Percentiles rank a stretch among this genome's conserved stretches.
Conservation (phyloP, 1,139 yeast genomes). For the Pichia sp. region DNA sequence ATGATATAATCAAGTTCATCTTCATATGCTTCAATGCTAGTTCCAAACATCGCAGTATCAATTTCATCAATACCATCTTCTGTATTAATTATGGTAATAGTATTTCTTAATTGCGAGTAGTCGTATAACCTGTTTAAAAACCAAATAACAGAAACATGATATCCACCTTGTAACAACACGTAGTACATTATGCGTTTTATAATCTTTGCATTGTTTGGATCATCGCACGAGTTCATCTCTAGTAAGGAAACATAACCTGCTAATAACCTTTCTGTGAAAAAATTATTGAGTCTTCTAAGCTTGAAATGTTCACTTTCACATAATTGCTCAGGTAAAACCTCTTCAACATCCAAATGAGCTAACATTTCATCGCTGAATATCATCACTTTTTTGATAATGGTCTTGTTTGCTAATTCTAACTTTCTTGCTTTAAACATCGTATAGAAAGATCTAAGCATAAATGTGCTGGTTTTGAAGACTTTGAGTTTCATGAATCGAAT, state of each 20-base stretch:
- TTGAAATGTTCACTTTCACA: neutral
- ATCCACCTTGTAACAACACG: slow-evolving; percentile 43
- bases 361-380: slow-evolving; percentile 2
- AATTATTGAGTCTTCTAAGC: slow-evolving; percentile 13
- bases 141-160: slow-evolving; percentile 43
- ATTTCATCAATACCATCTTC: slow-evolving; percentile 21
- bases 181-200: slow-evolving; percentile 42
- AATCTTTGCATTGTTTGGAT: slow-evolving; percentile 34
- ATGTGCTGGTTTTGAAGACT: neutral
- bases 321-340: neutral
- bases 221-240: slow-evolving; percentile 36
- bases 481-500: neutral
- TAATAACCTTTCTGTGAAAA: slow-evolving; percentile 34
- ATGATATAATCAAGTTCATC: slow-evolving; percentile 3
- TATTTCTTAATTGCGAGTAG: slow-evolving; percentile 23
- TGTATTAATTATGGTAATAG: slow-evolving; percentile 22
- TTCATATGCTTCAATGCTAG: neutral
- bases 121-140: slow-evolving; percentile 38
- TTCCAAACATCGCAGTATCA: neutral
- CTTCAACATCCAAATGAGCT: neutral
- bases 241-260: slow-evolving; percentile 37
- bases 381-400: neutral
- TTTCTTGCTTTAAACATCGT: neutral
- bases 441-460: neutral
- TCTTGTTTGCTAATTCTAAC: neutral